Evolutionary conservation across 495 filamentous ascomycete genomes (phyloP).

Genomic region (Neurospora sp.): DNA sequence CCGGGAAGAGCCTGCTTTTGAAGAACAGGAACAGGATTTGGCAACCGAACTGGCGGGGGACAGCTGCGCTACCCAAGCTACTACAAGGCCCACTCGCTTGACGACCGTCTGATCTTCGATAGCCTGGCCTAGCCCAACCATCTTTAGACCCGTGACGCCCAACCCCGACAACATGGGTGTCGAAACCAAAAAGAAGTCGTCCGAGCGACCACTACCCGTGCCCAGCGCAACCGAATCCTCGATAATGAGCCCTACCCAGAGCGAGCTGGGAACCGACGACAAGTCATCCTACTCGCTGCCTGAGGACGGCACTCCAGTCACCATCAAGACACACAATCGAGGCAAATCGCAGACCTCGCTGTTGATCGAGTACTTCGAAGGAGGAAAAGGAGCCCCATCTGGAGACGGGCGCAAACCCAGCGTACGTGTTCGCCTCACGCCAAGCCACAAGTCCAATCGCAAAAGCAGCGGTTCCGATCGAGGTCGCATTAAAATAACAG

Average conservation of each 20-base stretch:
- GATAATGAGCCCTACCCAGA: slow-evolving; percentile 38
- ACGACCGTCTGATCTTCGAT: background rate
- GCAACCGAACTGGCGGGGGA: slow-evolving; percentile 11
- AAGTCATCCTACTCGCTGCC: slow-evolving; percentile 74
- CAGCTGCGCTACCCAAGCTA: slow-evolving; percentile 13
- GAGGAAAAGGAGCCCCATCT: slow-evolving; percentile 50
- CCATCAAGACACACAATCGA: slow-evolving; percentile 66
- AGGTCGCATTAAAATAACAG: slow-evolving; percentile 67
- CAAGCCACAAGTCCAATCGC: slow-evolving; percentile 39
- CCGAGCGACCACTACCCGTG: slow-evolving; percentile 54
- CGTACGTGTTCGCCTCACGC: slow-evolving; percentile 90
- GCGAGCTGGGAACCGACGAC: slow-evolving; percentile 57
- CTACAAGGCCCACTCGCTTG: slow-evolving; percentile 7
- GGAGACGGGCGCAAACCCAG: slow-evolving; percentile 62
- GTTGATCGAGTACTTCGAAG: slow-evolving; percentile 97
- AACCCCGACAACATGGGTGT: slow-evolving; percentile 52
- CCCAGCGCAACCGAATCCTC: slow-evolving; percentile 70
- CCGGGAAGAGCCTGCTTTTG: slow-evolving; percentile 8
- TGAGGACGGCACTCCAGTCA: slow-evolving; percentile 90
- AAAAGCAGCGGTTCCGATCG: slow-evolving; percentile 41
- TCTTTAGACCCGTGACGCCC: background rate
- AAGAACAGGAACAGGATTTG: slow-evolving; percentile 17
- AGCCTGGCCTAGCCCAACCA: background rate
- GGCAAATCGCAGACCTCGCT: slow-evolving; percentile 80
- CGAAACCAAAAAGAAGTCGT: slow-evolving; percentile 45